Conservation (phyloP, 2,329 filamentous ascomycete species). For the Helotiales sp. region DNA sequence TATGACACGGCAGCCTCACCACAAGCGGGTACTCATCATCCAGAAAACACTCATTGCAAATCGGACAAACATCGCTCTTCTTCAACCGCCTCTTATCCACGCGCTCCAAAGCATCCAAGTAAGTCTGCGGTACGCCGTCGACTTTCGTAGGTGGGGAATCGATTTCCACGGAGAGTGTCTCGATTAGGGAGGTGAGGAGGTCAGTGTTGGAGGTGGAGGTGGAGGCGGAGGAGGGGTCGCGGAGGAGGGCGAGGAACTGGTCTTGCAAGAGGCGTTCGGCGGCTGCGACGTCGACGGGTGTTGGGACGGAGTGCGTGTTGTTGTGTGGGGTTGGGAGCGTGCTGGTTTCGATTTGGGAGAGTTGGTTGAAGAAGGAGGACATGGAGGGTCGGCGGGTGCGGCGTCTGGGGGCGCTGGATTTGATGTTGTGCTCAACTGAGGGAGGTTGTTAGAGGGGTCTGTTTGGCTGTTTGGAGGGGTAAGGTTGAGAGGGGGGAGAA, state of each 20-base stretch:
- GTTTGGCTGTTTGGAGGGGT: slow-evolving; percentile 13
- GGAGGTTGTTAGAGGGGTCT: slow-evolving; percentile 21
- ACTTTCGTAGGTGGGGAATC: slow-evolving; percentile 57
- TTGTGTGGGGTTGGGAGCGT: slow-evolving; percentile 42
- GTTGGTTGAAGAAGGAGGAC: slow-evolving; percentile 64
- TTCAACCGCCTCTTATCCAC: slow-evolving; percentile 57
- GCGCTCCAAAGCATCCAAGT: slow-evolving; percentile 63
- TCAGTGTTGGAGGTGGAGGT: slow-evolving; percentile 42
- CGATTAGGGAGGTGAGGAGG: slow-evolving; percentile 57
- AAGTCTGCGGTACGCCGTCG: slow-evolving; percentile 61
- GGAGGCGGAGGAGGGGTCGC: slow-evolving; percentile 50
- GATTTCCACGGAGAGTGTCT: slow-evolving; percentile 55
- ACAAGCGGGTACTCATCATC: slow-evolving; percentile 67
- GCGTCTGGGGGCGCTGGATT: slow-evolving; percentile 46
- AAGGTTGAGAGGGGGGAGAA: slow-evolving; percentile 11
- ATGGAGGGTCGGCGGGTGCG: slow-evolving; percentile 62
- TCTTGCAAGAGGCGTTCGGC: slow-evolving; percentile 65
- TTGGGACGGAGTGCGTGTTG: slow-evolving; percentile 63
- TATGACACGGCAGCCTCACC: slow-evolving; percentile 66
- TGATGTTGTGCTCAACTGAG: slow-evolving; percentile 69
- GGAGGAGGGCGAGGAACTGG: slow-evolving; percentile 57
- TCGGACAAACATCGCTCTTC: slow-evolving; percentile 60
- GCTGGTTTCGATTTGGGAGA: slow-evolving; percentile 49
- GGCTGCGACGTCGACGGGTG: slow-evolving; percentile 61
- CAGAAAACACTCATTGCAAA: slow-evolving; percentile 65